Conservation (phyloP, 345 rosid species). For the Erysimum cheiranthoides region DNA sequence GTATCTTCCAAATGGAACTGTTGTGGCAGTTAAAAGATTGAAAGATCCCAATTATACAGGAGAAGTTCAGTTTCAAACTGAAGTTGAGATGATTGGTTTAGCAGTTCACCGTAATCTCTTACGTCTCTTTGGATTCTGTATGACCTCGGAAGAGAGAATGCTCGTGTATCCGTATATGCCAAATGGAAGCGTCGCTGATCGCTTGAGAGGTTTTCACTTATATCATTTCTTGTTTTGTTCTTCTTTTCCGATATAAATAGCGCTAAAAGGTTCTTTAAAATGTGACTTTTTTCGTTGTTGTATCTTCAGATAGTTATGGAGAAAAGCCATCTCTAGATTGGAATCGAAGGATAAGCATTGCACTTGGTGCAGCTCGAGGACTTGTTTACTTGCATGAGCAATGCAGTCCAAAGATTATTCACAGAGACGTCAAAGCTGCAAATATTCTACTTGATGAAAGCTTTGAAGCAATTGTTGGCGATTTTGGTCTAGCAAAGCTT, state of each 20-base stretch:
- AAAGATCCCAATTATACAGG: conserved; percentile 91
- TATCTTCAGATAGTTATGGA: conserved; percentile 44
- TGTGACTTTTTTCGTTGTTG: neutral
- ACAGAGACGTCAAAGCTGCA: conserved; percentile 97
- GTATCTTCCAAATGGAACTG: conserved; percentile 69
- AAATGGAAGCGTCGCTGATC: conserved; percentile 94
- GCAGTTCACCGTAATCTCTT: conserved; percentile 91
- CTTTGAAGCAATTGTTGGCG: conserved; percentile 95
- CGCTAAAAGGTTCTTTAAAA: neutral
- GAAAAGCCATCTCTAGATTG: conserved; percentile 84
- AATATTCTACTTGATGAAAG: conserved; percentile 88
- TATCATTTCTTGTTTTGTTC: conserved; percentile 7
- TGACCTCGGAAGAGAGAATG: conserved; percentile 84
- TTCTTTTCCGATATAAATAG: neutral
- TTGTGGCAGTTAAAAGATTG: conserved; percentile 89
- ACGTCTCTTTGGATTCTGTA: conserved; percentile 86
- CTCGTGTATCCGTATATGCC: conserved; percentile 97
- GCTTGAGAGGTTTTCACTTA: conserved; percentile 68
- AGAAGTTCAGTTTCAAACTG: conserved; percentile 96
- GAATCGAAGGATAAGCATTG: conserved; percentile 74
- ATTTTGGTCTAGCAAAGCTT: conserved; percentile 92
- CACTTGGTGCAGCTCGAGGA: conserved; percentile 90
- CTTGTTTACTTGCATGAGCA: conserved; percentile 95
- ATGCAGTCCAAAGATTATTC: conserved; percentile 92
- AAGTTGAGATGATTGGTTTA: conserved; percentile 97